phyloP scores from a whole-genome alignment of 306 rosid species.

The Lathyrus tuberosus region DNA sequence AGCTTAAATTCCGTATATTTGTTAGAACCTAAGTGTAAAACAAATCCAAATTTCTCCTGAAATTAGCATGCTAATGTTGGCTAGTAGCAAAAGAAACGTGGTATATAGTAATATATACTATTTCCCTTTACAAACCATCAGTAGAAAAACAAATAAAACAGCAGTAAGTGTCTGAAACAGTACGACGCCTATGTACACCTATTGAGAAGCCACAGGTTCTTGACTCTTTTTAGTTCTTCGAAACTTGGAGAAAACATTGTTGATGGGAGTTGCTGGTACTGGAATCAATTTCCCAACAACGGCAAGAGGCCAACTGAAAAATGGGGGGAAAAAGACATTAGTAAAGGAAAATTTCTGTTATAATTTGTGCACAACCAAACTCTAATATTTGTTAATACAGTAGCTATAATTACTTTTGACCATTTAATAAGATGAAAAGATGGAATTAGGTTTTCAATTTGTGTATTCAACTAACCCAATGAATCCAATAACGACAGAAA shows the following conservation, averaged over 20 bases:
- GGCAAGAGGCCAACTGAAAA: slow-evolving; percentile 94
- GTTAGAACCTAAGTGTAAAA: slow-evolving; percentile 41
- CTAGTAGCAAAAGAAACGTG: slow-evolving; percentile 16
- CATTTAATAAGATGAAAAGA: slow-evolving; percentile 1
- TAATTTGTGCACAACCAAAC: background rate
- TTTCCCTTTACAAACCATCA: background rate
- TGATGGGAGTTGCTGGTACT: slow-evolving; percentile 58
- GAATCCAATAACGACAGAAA: slow-evolving; percentile 61
- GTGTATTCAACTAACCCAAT: slow-evolving; percentile 55
- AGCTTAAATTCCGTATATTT: slow-evolving; percentile 5
- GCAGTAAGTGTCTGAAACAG: slow-evolving; percentile 8
- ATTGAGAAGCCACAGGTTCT: slow-evolving; percentile 31
- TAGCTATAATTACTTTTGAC: no score
- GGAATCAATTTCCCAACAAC: slow-evolving; percentile 82
- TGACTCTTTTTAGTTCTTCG: slow-evolving; percentile 32
- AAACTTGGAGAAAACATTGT: slow-evolving; percentile 34
- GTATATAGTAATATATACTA: slow-evolving; percentile 8
- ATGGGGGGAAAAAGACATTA: background rate
- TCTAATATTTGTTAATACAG: background rate
- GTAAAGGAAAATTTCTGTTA: slow-evolving; percentile 8
- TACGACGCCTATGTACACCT: slow-evolving; percentile 35
- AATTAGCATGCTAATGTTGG: slow-evolving; percentile 24
- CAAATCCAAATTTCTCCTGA: slow-evolving; percentile 19
- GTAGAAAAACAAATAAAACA: slow-evolving; percentile 2
- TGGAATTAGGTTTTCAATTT: background rate